Base-by-base conservation (phyloP, 805 yeast species). In the Cyberlindnera lachancei region DNA sequence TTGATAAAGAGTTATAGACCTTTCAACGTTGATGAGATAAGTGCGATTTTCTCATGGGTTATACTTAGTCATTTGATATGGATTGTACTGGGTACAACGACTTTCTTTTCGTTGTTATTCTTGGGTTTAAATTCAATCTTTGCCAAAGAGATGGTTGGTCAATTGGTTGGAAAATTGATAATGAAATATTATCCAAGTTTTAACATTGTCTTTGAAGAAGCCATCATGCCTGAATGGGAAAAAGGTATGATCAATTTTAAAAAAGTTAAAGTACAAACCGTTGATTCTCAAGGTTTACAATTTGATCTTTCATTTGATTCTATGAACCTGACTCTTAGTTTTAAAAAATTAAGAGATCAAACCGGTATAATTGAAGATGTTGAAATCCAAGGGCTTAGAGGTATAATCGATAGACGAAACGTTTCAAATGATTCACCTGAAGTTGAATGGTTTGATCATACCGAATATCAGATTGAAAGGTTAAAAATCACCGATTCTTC, bases 181-280 rank as follows among this genome's bases (percentile, higher is more conserved):
- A 86, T 94, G 22, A 68, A 70, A 35, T 45, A 58, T 25, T 83
- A 82, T 46, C 80, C 94, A 4, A 85, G 82, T 15, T 64, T 88
- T 37, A 75, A 78, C 7, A 87, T 88, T 10, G 76, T 76, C 3
- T 90, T 90, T 45, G 95, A 85, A 52, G 83, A 75, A 50, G 96
- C 96, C 0, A 75, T 87, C 36, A 90, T 85, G 3, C 96, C 96
- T 0, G 86, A 85, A 38, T 90, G 96, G 96, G 70, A 75, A 35
- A 83, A 79, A 42, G 92, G 95, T 1, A 79, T 75, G 44, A 85
- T 88, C 36, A 73, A 78, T 35, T 79, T 90, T 54, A 72, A 76
- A 34, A 81, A 83, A 44, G 92, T 94, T 32, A 68, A 73, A 6
- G 66, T 72, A 22, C 81, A 79, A 1, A 75, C 74, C 3, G 42